Evolutionary conservation across 2,329 filamentous ascomycete genomes (phyloP).

Genomic region (Pseudocercospora ulei): DNA sequence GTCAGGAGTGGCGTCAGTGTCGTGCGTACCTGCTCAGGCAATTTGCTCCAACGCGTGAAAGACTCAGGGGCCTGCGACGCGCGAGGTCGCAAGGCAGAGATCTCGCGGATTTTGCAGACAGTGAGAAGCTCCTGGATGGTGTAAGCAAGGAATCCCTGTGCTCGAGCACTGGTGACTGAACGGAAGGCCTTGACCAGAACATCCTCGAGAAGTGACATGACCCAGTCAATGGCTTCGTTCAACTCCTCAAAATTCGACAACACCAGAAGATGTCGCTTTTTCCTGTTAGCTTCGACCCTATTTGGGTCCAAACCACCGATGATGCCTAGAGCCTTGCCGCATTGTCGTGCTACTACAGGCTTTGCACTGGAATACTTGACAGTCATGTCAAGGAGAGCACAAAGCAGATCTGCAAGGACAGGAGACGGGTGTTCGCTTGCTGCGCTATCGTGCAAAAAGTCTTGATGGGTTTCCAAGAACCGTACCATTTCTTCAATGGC

Average conservation of each 20-base stretch:
- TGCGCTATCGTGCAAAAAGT: conserved; percentile 66
- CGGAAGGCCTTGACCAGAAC: conserved; percentile 85
- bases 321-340: conserved; percentile 73
- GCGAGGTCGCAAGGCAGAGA: conserved; percentile 44
- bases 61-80: conserved; percentile 50
- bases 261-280: conserved; percentile 74
- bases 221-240: conserved; percentile 74
- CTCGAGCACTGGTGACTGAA: conserved; percentile 74
- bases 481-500: conserved; percentile 65
- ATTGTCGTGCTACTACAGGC: conserved; percentile 58
- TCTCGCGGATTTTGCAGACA: conserved; percentile 61
- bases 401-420: conserved; percentile 59
- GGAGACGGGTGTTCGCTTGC: conserved; percentile 74
- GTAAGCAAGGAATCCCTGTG: conserved; percentile 86
- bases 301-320: conserved; percentile 90
- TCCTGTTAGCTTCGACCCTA: conserved; percentile 67
- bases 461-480: conserved; percentile 64
- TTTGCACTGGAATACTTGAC: conserved; percentile 66
- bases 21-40: conserved; percentile 69
- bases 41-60: conserved; percentile 63
- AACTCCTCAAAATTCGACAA: conserved; percentile 72
- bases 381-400: conserved; percentile 74
- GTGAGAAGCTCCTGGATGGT: conserved; percentile 86
- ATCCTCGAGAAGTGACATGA: conserved; percentile 73
- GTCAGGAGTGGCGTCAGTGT: conserved; percentile 79